Conservation (phyloP, 495 filamentous ascomycete genomes). For the Lophiostoma macrostomum region DNA sequence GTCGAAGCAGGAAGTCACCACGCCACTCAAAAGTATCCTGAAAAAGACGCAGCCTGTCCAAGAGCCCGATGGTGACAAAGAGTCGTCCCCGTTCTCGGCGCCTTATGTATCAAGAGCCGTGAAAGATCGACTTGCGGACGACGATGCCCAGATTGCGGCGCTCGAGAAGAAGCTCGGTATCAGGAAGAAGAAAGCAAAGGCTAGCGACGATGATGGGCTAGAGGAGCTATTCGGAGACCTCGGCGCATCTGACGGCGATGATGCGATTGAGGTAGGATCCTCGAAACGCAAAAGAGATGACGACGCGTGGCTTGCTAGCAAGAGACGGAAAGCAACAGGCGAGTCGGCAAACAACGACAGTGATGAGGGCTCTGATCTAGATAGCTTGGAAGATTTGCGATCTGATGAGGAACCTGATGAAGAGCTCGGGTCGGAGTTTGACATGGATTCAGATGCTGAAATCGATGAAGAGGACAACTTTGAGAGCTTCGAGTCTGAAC, state of each 20-base stretch:
- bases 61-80: constrained; percentile 27
- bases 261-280: constrained; percentile 34
- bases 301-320: constrained; percentile 54
- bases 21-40: constrained; percentile 46
- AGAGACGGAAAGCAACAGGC: constrained; percentile 64
- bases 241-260: constrained; percentile 58
- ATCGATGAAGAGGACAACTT: constrained; percentile 42
- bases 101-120: constrained; percentile 55
- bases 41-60: constrained; percentile 38
- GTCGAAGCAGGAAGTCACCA: constrained; percentile 1
- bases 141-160: constrained; percentile 83
- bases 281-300: constrained; percentile 58
- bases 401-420: constrained; percentile 25
- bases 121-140: constrained; percentile 63
- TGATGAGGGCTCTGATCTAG: constrained; percentile 9
- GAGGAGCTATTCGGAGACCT: constrained; percentile 75
- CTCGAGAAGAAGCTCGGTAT: constrained; percentile 87
- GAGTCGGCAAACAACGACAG: constrained; percentile 48
- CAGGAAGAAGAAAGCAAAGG: constrained; percentile 71
- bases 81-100: constrained; percentile 34
- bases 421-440: constrained; percentile 33
- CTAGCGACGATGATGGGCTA: constrained; percentile 81
- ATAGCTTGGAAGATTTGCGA: neutral
- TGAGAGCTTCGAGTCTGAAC: constrained; percentile 36
- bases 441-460: constrained; percentile 39